A percentile compares a stretch with the other conserved stretches of the same genome.
Evolutionary conservation across 345 rosid species (phyloP).

Genomic region (Ceriops decandra): DNA sequence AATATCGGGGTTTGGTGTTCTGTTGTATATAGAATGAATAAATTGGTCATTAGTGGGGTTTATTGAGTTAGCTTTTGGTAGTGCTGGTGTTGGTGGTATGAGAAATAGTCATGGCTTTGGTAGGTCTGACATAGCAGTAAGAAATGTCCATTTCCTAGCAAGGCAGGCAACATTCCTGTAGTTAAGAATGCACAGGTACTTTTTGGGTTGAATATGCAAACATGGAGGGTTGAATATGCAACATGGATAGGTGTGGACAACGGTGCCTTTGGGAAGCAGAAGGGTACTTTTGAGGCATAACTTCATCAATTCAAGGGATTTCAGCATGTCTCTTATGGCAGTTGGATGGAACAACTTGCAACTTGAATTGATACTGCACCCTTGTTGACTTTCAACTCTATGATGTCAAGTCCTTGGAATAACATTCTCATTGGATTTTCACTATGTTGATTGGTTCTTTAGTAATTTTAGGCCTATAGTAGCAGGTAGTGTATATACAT

Average conservation of each 20-base stretch:
- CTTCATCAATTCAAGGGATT: not conserved
- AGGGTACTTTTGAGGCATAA: conserved; percentile 11
- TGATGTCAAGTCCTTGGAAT: conserved; percentile 3
- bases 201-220: conserved; percentile 7
- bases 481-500: conserved; percentile 37
- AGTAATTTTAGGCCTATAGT: conserved; percentile 19
- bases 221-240: conserved; percentile 12
- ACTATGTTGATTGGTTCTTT: conserved; percentile 14
- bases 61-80: conserved; percentile 29
- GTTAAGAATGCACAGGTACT: conserved; percentile 10
- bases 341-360: conserved; percentile 12
- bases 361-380: conserved; percentile 7
- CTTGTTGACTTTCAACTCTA: conserved; percentile 1
- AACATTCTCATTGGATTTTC: conserved; percentile 12
- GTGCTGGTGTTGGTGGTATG: conserved; percentile 24
- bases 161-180: conserved; percentile 3
- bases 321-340: conserved; percentile 12
- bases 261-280: conserved; percentile 15
- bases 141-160: conserved; percentile 17
- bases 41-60: conserved; percentile 35
- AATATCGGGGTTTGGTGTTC: conserved; percentile 41
- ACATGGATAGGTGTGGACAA: conserved; percentile 24
- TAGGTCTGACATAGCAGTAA: conserved; percentile 23
- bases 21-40: conserved; percentile 57
- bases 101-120: conserved; percentile 33